Evolutionary conservation across 78 protist genomes (phyloP), one percentile per base, ranked within the genome.

Genomic region (Isochrysis galbana): DNA sequence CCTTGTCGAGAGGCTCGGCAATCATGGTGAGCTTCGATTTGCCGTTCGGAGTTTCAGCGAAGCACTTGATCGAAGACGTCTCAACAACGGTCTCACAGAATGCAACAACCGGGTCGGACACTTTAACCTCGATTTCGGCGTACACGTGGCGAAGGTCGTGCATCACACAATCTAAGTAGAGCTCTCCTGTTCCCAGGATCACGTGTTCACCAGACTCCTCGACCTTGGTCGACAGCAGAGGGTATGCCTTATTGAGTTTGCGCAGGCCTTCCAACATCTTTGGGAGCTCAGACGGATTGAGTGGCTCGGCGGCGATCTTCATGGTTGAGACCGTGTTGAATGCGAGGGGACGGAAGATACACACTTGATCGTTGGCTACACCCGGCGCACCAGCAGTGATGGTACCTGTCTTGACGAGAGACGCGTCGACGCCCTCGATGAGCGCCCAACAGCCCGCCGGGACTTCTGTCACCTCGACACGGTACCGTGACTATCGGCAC

Each of bases 151-250:
- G 89, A 44, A 99, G 94, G 87, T 98, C 99, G 92, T 98, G 98
- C 95, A 99, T 67, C 47, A 95, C 96, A 87, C 98, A 97, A 90
- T 99, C 99, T 34, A 99, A 51, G 95, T 97, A 97, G 41, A 99
- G 93, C 95, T 99, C 99, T 32, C 99, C 99, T 0, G 99, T 97
- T 36, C 99, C 99, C 7, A 96, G 5, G 42, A 99, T 69, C 19
- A 96, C 84, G 90, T 98, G 99, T 96, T 98, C 99, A 36, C 99
- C 99, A 0, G 97, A 93, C 94, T 99, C 99, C 67, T 98, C 99
- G 26, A 97, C 98, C 82, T 95, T 90, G 69, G 98, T 96, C 19
- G 34, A 1, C 25, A 94, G 88, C 41, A 96, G 89, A 36, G 99
- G 99, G 90, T 98, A 99, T 19, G 95, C 94, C 48, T 78, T 78